Base-by-base conservation (phyloP, 352 stramenopile species). In the Hyaloperonospora brassicae region DNA sequence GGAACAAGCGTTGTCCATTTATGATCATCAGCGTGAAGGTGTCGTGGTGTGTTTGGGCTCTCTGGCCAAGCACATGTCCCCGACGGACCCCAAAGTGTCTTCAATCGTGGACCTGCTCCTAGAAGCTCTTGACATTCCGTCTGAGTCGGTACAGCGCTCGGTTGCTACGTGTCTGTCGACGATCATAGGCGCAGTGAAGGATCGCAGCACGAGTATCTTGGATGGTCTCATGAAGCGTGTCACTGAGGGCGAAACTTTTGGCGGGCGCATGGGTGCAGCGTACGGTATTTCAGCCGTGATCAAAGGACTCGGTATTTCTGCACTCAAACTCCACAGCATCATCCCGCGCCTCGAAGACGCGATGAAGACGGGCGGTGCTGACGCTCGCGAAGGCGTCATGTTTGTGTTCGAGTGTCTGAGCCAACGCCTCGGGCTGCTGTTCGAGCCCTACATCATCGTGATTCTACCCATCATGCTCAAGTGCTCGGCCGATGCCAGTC, bases 401-500 rank as follows among this genome's bases (percentile, higher is more conserved):
- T 96, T 98, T 61, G 90, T 96, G 34, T 98, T 99, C 49, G 96
- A 99, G 71, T 96, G 96, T 27, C 72, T 99, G 40, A 98, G 95
- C 59, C 77, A 90, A 45, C 81, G 89, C 7, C 80, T 99, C 0
- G 96, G 95, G 17, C 84, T 99, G 49, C 84, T 99, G 21, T 99
- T 99, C 61, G 97, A 99, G 59, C 84, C 84, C 27, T 95, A 95
- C 60, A 90, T 99, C 41, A 99, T 99, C 47, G 89, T 98, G 8
- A 96, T 99, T n/a, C 69, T 99, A 17, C 96, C 97, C 11, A 87
- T 98, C 41, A 86, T 99, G 63, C 85, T 99, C 38, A 97, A 98
- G 70, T 98, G 89, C 58, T 99, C 98, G 62, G 94, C 90, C 39
- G 96, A 99, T 53, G 80, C 79, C 31, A 98, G 87, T 56, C 91